phyloP scores from a whole-genome alignment of 2,329 filamentous ascomycete genomes.

The Cladorrhinum sp. region DNA sequence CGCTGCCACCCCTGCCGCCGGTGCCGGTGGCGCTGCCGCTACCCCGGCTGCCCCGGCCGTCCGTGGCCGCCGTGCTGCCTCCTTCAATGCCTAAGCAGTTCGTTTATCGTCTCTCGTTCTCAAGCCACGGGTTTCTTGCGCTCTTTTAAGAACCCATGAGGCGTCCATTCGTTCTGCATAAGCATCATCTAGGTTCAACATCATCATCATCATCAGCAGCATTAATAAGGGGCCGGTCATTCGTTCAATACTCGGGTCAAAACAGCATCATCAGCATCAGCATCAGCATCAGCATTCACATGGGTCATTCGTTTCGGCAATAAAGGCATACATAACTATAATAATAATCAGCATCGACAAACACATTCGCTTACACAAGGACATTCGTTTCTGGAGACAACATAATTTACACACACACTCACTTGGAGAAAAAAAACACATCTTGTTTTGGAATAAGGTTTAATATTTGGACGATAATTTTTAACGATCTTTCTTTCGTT shows the following conservation, averaged over 20 bases:
- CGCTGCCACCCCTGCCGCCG: background rate
- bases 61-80: conserved; percentile 13
- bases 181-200: background rate
- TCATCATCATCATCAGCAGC: background rate
- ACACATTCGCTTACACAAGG: conserved; percentile 3
- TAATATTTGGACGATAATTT: background rate
- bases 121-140: background rate
- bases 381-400: conserved; percentile 7
- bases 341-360: background rate
- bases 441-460: background rate
- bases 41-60: conserved; percentile 17
- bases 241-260: background rate
- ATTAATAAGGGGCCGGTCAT: background rate
- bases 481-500: background rate
- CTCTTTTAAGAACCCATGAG: background rate
- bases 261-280: conserved; percentile 1
- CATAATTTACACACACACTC: background rate
- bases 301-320: background rate
- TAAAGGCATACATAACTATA: background rate
- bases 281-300: background rate
- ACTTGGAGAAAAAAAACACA: background rate
- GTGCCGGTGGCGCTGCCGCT: background rate
- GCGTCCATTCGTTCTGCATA: conserved; percentile 2
- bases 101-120: background rate
- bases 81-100: conserved; percentile 6